Percentiles rank a stretch among this genome's conserved stretches.
Evolutionary conservation across 1,139 yeast species (phyloP).

Genomic region (Wickerhamomyces sp.): DNA sequence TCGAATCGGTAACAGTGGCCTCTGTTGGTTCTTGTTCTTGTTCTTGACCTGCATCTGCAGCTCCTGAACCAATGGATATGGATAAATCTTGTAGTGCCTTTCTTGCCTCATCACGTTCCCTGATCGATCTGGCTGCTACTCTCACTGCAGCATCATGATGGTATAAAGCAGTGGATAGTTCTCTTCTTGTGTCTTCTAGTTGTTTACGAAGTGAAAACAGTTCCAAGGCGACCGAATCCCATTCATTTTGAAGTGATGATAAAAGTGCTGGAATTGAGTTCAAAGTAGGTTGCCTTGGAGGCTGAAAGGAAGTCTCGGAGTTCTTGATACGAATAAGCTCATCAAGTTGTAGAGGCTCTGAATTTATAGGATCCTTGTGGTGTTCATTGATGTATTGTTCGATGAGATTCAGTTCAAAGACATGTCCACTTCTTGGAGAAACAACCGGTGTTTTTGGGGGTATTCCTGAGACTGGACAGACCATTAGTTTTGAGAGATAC

Average conservation of each 20-base stretch:
- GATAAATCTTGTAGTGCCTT: constrained; percentile 22
- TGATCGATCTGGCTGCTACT: constrained; percentile 70
- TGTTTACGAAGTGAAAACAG: constrained; percentile 73
- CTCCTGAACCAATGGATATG: constrained; percentile 18
- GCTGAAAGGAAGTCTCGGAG: constrained; percentile 26
- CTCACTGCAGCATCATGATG: constrained; percentile 88
- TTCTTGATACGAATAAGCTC: constrained; percentile 52
- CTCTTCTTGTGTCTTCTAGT: constrained; percentile 60
- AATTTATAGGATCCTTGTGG: constrained; percentile 72
- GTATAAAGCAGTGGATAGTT: constrained; percentile 71
- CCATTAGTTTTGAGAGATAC: constrained; percentile 3
- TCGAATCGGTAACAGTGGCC: constrained; percentile 3
- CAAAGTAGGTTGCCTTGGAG: constrained; percentile 47
- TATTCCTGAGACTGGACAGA: constrained; percentile 55
- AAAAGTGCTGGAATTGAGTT: constrained; percentile 78
- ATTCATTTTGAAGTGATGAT: constrained; percentile 75
- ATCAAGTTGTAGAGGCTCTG: constrained; percentile 50
- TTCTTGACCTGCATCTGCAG: constrained; percentile 7
- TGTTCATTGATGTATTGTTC: constrained; percentile 58
- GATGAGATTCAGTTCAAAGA: constrained; percentile 64
- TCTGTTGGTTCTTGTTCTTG: constrained; percentile 6
- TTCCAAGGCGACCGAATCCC: constrained; percentile 86
- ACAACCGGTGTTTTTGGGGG: constrained; percentile 65
- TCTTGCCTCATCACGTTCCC: constrained; percentile 62
- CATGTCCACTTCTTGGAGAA: constrained; percentile 65